Conservation (phyloP, 1,139 yeast species). For the Arxiozyma telluris region DNA sequence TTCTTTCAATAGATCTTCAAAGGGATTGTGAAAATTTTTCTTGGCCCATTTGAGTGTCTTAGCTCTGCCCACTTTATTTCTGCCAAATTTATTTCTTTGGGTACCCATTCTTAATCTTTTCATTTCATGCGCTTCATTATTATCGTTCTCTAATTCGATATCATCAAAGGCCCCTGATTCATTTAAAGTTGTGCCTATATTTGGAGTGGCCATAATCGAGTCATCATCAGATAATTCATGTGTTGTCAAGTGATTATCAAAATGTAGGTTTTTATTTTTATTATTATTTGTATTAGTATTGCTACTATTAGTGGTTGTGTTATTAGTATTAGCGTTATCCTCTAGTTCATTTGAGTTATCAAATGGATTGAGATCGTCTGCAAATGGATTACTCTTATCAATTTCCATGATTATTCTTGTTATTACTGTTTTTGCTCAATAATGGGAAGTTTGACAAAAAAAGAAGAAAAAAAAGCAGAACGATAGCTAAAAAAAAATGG, state of each 20-base stretch:
- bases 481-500: not conserved
- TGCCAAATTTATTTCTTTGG: conserved; percentile 67
- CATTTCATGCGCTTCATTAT: conserved; percentile 33
- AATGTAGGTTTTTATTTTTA: conserved; percentile 2
- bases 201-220: conserved; percentile 26
- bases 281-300: not conserved
- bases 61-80: conserved; percentile 41
- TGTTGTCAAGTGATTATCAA: conserved; percentile 9
- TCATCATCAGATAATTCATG: conserved; percentile 17
- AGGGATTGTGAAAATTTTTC: conserved; percentile 28
- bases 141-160: conserved; percentile 17
- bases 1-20: conserved; percentile 23
- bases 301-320: not conserved
- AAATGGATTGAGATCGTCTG: conserved; percentile 12
- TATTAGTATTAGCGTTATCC: conserved; percentile 3
- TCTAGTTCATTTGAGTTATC: conserved; percentile 20
- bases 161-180: conserved; percentile 19
- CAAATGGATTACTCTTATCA: conserved; percentile 8
- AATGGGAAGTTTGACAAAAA: not conserved
- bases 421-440: not conserved
- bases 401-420: conserved; percentile 1
- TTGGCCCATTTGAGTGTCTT: conserved; percentile 35
- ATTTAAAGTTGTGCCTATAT: conserved; percentile 10
- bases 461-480: not conserved
- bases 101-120: conserved; percentile 89